Evolutionary conservation across 306 rosid genomes (phyloP), one percentile per base, ranked within the genome.

Genomic region (Hippophae rhamnoides): DNA sequence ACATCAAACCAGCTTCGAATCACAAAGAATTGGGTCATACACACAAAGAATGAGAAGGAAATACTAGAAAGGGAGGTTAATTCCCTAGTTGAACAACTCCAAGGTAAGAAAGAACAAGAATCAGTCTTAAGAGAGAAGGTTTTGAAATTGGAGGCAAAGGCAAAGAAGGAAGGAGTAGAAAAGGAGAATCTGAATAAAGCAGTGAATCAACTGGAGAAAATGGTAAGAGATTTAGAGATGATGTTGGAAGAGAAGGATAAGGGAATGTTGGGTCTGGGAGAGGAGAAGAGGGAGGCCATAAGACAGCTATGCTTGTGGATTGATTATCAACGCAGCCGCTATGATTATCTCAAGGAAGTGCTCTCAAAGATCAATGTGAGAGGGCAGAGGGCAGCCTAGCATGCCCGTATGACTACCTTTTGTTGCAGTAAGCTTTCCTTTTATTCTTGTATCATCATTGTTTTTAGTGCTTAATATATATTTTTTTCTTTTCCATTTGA

Each of bases 231-330:
- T 52, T 69, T 82, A 43, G 85, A 89, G 86, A 76, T 78, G 71
- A 57, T 10, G 82, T 65, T 84, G 78, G 82, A 86, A 72, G 94
- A 77, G 76, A 86, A 88, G 73, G 84, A 82, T 10, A 78, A 75
- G 10, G 81, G 81, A 7, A 80, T 87, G 5, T 5, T 83, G 77
- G 74, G 60, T n/a, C 58, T 86, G 68, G 84, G 83, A 52, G 99
- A 92, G 78, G 99, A 92, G 83, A 92, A 92, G 79, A 72, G 90
- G 64, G 96, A 92, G 60, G 99, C 92, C 55, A 92, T 92, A 38
- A 73, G 96, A 80, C 99, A 92, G 63, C 88, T 93, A 25, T 93
- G 99, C 75, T 18, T 93, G 41, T 88, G 89, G 94, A 80, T 88
- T 46, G 99, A 93, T 68, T 88, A 93, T 79, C 97, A 93, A 59